Evolutionary conservation across 148 eudicot genomes (phyloP).

Genomic region (Polygonum aviculare): DNA sequence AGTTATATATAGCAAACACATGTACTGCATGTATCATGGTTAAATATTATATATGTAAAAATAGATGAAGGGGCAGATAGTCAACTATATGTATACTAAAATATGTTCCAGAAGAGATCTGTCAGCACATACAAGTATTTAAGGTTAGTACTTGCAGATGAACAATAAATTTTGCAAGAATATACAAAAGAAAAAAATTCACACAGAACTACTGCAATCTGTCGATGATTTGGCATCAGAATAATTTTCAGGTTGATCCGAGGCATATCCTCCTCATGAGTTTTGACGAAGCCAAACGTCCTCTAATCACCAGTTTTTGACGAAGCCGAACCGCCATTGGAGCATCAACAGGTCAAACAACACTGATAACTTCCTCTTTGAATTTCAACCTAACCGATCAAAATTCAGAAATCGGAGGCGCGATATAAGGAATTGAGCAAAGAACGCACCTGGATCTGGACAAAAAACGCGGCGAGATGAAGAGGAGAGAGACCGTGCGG

Average conservation of each 20-base stretch:
- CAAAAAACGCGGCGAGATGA: too few relatives aligned
- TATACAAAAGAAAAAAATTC: background rate
- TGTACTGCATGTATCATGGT: background rate
- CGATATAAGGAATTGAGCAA: too few relatives aligned
- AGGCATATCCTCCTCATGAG: too few relatives aligned
- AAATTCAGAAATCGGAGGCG: too few relatives aligned
- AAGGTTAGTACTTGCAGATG: background rate
- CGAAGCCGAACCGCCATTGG: too few relatives aligned
- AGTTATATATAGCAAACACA: background rate
- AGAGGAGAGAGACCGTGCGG: too few relatives aligned
- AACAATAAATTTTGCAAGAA: background rate
- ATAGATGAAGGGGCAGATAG: background rate
- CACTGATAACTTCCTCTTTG: too few relatives aligned
- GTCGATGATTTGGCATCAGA: background rate
- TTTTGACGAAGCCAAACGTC: too few relatives aligned
- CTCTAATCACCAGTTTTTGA: too few relatives aligned
- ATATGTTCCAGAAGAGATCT: background rate
- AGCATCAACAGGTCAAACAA: too few relatives aligned
- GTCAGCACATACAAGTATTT: background rate
- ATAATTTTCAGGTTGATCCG: background rate
- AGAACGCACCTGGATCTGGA: too few relatives aligned
- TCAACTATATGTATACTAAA: background rate
- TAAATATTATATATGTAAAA: background rate
- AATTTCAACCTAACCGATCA: too few relatives aligned
- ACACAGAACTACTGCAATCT: background rate